phyloP scores from a whole-genome alignment of 306 rosid species.

The Casuarina cunninghamiana region DNA sequence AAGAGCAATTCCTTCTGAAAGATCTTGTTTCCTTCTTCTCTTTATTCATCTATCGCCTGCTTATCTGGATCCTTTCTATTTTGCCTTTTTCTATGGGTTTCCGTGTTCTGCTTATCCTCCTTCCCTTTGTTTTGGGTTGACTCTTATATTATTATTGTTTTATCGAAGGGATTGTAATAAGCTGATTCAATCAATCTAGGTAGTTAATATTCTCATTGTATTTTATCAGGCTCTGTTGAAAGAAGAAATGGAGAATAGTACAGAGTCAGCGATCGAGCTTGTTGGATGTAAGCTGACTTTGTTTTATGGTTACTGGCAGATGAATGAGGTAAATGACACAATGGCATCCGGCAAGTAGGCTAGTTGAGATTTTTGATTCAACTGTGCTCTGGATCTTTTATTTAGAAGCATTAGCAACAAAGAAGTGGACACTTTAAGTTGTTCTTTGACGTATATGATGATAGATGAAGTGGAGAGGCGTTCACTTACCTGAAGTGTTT shows the following conservation, averaged over 20 bases:
- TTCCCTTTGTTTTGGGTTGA: neutral
- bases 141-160: neutral
- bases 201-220: conserved; percentile 10
- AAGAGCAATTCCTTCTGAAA: neutral
- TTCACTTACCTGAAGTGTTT: neutral
- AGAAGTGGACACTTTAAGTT: neutral
- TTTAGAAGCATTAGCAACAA: neutral
- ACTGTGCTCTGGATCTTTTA: neutral
- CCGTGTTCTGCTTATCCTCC: neutral
- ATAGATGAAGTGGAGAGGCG: neutral
- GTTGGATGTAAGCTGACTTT: conserved; percentile 87
- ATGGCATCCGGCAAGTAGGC: conserved; percentile 4
- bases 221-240: conserved; percentile 57
- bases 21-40: neutral
- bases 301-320: conserved; percentile 89
- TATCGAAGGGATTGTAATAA: neutral
- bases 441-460: neutral
- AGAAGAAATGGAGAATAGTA: conserved; percentile 43
- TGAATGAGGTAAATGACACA: conserved; percentile 74
- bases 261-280: conserved; percentile 58
- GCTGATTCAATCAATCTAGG: neutral
- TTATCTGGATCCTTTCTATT: no score
- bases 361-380: conserved; percentile 15
- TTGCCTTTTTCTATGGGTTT: neutral
- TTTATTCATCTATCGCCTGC: neutral